Evolutionary conservation across 192 early-diverging fungal species (phyloP), one percentile per base, ranked within the genome.

Genomic region (Radiomyces spectabilis): DNA sequence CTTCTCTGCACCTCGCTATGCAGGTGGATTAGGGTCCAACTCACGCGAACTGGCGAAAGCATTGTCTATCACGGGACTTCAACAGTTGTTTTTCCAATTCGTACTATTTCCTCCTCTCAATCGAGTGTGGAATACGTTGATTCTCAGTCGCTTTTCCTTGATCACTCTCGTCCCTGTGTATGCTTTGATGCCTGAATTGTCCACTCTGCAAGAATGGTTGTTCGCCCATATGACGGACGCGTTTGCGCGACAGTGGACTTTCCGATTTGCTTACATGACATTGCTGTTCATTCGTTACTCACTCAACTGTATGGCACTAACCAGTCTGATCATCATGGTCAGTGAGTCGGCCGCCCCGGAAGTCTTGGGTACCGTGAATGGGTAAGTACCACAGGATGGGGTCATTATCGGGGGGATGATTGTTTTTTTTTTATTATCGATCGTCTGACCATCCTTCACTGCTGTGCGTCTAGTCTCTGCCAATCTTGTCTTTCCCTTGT

Each of bases 321-420:
- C 79, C 1, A 60, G 72, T 2, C 41, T 74, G 4, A 76, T 72
- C 69, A 61, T 78, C 31, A 72, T 78, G 76, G 79, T 81, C 63
- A 65, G 53, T 39, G 82, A 80, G 34, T 76, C 80, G 0, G 72
- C 77, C n/a, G 55, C 66, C 6, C 19, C 68, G 2, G 57, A 76
- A 44, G 33, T 68, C 19, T 47, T 80, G 24, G 79, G 82, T 13
- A 73, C 74, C 5, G 71, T 84, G 4, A 84, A 82, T 41, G 79
- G 82, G 46, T 48, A 50, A 48, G 12, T 21, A 32, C 31, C 21
- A 29, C 22, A 5, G n/a, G n/a, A n/a, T n/a, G n/a, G n/a, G n/a
- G n/a, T n/a, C n/a, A n/a, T n/a, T n/a, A n/a, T n/a, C n/a, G n/a
- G n/a, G n/a, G n/a, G n/a, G n/a, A n/a, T n/a, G n/a, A 33, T 29